Evolutionary conservation across 768 basidiomycete genomes (phyloP), one percentile per base, ranked within the genome.

Genomic region (Pleurotus platypus): DNA sequence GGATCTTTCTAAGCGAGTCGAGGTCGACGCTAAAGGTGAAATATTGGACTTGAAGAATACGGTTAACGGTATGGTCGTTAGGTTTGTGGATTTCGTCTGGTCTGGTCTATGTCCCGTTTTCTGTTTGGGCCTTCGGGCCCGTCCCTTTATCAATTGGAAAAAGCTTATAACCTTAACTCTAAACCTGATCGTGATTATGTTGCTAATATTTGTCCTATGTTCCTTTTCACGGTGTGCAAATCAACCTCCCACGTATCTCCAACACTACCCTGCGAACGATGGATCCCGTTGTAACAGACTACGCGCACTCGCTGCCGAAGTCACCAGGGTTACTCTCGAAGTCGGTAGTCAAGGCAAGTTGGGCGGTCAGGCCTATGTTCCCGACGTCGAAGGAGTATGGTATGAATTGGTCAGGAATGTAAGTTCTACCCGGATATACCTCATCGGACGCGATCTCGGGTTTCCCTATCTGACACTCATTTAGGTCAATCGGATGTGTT

Each of bases 261-360:
- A 35, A 35, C 30, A 35, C 30, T 35, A 35, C 7, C 8, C 30
- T 35, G 11, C 2, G 9, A 35, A 35, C 30, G 7, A 35, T 9
- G 30, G 30, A 11, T 35, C 8, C 30, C 8, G 30, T 35, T 35
- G 30, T 35, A 9, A 48, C 20, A 53, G 51, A 22, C 18, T 78
- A n/a, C 80, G 89, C 37, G 82, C 85, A 15, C 75, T 92, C 22
- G 87, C 89, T 11, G 84, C 86, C 2, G 90, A 92, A 71, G 90
- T 92, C 55, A 92, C 89, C 5, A 78, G 90, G 42, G 90, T 92
- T 57, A 90, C 90, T 4, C 72, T 88, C 46, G 90, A 92, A 74
- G 90, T 93, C 67, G 91, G 90, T 63, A 88, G 85, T 59, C 87
- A 94, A 74, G 92, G 92, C n/a, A 90, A 91, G 74, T 75, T 94